These are phyloP conservation scores for Wickerhamiella spandovensis DNA, from an alignment of 805 yeast species.

Conservation along the genomic window DNA sequence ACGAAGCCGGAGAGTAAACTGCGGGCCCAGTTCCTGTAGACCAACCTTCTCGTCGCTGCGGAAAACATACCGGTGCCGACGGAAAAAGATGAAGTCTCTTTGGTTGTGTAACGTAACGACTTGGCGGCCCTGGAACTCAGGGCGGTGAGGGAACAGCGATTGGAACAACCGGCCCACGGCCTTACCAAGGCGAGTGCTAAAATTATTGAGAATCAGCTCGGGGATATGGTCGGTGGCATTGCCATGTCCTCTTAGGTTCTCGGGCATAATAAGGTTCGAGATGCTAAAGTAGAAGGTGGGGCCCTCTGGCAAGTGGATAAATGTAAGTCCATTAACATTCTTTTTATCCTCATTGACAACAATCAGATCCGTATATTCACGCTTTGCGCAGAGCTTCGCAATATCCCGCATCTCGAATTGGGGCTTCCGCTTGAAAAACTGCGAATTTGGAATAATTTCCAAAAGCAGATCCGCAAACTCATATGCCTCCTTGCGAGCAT, in stretches of 20 bases:
- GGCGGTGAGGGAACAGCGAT: constrained; percentile 80
- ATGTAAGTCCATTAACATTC: constrained; percentile 79
- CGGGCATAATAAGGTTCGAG: constrained; percentile 60
- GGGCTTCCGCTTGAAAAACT: constrained; percentile 75
- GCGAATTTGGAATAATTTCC: constrained; percentile 73
- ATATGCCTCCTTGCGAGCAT: constrained; percentile 76
- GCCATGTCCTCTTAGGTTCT: constrained; percentile 77
- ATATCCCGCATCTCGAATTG: constrained; percentile 79
- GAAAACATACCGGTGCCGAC: constrained; percentile 88
- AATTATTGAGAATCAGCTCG: constrained; percentile 82
- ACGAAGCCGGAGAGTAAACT: constrained; percentile 78
- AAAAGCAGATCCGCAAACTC: constrained; percentile 77
- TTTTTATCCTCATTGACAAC: constrained; percentile 92
- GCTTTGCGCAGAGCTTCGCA: constrained; percentile 64
- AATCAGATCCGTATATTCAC: constrained; percentile 78
- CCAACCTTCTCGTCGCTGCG: constrained; percentile 87
- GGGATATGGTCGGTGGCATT: constrained; percentile 83
- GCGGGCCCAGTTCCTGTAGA: constrained; percentile 92
- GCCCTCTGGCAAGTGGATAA: constrained; percentile 87
- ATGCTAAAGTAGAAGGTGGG: constrained; percentile 89
- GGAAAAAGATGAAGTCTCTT: constrained; percentile 86
- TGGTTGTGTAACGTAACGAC: constrained; percentile 93
- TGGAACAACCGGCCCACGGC: constrained; percentile 89
- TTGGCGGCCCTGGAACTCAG: constrained; percentile 91
- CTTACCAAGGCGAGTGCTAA: constrained; percentile 82